Evolutionary conservation across 2,329 filamentous ascomycete genomes (phyloP), one percentile per base, ranked within the genome.

Genomic region (Zopfia rhizophila): DNA sequence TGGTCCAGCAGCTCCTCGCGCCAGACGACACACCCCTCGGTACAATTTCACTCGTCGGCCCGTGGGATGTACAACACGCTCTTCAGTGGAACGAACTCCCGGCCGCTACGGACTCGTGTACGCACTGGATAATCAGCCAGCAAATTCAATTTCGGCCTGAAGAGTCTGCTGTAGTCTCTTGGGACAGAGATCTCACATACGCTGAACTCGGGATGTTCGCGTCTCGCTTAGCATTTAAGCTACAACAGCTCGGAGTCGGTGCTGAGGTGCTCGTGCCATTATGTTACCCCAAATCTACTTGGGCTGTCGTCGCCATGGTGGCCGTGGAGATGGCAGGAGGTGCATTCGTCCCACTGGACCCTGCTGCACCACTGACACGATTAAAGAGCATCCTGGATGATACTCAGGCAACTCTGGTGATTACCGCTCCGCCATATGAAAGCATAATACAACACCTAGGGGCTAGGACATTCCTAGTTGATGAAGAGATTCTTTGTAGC

Each of bases 71-170:
- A n/a, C n/a, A n/a, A n/a, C n/a, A n/a, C n/a, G n/a, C n/a, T n/a
- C n/a, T n/a, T n/a, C n/a, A n/a, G n/a, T n/a, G n/a, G n/a, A n/a
- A n/a, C n/a, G n/a, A n/a, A n/a, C n/a, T n/a, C n/a, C n/a, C n/a
- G 4, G 58, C 82, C 2, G 77, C 82, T 0, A 72, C 82, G 14
- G 79, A 82, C 24, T 8, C 24, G n/a, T n/a, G n/a, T n/a, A n/a
- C n/a, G n/a, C n/a, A n/a, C 24, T 27, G 24, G 24, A 8, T 27
- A 8, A n/a, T 27, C n/a, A 27, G 24, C n/a, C 24, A 27, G 24
- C n/a, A n/a, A n/a, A n/a, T n/a, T n/a, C n/a, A n/a, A n/a, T n/a
- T n/a, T 27, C 32, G 18, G 8, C 32, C 32, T 8, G 8, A 17
- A 8, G 32, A 10, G 11, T 8, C 14, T 10, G 32, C 32, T 8